These are phyloP conservation scores for Pythium volutum DNA, from an alignment of 352 stramenopile genomes.

Conservation along the genomic window DNA sequence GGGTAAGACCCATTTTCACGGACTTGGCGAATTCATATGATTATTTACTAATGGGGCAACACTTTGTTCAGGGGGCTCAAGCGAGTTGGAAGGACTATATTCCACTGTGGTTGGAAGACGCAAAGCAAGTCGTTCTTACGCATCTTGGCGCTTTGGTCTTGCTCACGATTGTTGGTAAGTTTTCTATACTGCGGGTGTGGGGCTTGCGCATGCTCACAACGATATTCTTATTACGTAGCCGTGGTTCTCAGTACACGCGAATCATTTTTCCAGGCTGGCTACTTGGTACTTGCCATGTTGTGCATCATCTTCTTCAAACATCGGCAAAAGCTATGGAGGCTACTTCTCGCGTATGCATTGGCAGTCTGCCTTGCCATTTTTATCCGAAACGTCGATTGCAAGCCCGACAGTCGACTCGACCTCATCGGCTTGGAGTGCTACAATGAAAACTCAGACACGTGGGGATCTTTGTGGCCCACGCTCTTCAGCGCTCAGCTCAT, in stretches of 20 bases:
- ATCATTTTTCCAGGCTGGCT: constrained; percentile 83
- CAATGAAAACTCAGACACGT: constrained; percentile 46
- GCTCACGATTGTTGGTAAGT: constrained; percentile 73
- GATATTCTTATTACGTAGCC: constrained; percentile 32
- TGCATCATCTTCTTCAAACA: constrained; percentile 84
- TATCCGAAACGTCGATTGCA: constrained; percentile 74
- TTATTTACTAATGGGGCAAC: background rate
- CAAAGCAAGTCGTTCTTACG: constrained; percentile 67
- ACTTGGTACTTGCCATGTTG: constrained; percentile 71
- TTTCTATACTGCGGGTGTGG: background rate
- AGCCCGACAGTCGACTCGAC: constrained; percentile 36
- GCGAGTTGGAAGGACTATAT: constrained; percentile 46
- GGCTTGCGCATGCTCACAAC: background rate
- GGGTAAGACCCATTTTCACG: constrained; percentile 2
- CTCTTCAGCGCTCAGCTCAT: constrained; percentile 80
- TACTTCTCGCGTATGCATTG: constrained; percentile 71
- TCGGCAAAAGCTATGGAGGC: constrained; percentile 70
- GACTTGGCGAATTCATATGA: background rate
- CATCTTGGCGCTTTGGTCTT: constrained; percentile 81
- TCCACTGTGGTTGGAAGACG: constrained; percentile 64
- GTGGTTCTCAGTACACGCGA: constrained; percentile 78
- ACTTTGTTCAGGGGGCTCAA: constrained; percentile 41
- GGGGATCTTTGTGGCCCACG: constrained; percentile 72
- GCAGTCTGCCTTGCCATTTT: constrained; percentile 72
- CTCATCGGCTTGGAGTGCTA: constrained; percentile 77